Base-by-base conservation (phyloP, 345 rosid species). In the Linum usitatissimum region DNA sequence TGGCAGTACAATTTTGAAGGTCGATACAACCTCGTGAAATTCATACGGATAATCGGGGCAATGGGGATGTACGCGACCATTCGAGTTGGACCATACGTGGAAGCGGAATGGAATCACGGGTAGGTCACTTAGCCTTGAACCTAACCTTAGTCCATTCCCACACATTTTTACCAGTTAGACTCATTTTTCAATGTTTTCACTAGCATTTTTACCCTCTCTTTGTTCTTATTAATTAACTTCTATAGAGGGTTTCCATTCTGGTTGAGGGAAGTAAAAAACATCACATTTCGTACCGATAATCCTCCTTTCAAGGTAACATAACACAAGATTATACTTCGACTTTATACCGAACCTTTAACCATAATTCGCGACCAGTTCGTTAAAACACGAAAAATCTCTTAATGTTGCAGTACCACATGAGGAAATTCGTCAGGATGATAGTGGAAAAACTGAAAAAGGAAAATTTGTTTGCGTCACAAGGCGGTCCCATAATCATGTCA, bases 91-190 rank as follows among this genome's bases (percentile, higher is more conserved):
- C 98, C 96, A 19, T 91, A 54, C 67, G 68, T 88, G 38, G 94
- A 86, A 68, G 73, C 80, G 13, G 98, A 91, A 71, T 91, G 98
- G 98, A 77, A 71, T 63, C 88, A 88, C 39, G 98, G 98, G 95
- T 91, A 75, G 53, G 21, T 31, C 9, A 2, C 0, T 3, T n/a
- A n/a, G n/a, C n/a, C n/a, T 0, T 10, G 14, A 34, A 5, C 38
- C 38, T 23, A 23, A 23, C 28, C 28, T 23, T 23, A 23, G 2
- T 23, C 28, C 28, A 23, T 23, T 23, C 28, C 28, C 28, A 23
- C 38, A 34, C 38, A 34, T 7, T 34, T 34, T 34, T 34, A 34
- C 38, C 38, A 3, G 0, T 45, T 45, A 45, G 51, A 15, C 38
- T 10, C 14, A 3, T 14, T 14, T 45, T 9, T 3, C 13, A 14